phyloP scores from a whole-genome alignment of 371 early-diverging fungal species.

The Rhizopus arrhizus region DNA sequence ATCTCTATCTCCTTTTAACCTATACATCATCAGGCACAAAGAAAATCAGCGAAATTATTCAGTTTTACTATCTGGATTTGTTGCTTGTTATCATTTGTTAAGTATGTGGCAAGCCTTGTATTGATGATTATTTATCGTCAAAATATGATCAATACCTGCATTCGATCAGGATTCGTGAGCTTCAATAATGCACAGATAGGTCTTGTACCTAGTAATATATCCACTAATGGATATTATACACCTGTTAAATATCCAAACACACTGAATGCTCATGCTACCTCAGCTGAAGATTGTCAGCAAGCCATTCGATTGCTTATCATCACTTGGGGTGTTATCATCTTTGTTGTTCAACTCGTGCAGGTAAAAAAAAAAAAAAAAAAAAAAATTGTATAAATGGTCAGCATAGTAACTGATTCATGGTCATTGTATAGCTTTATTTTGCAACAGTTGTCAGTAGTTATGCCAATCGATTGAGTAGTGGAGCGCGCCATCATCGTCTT shows the following conservation, averaged over 20 bases:
- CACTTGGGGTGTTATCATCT: slow-evolving; percentile 19
- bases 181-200: slow-evolving; percentile 24
- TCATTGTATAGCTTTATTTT: slow-evolving; percentile 45
- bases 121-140: slow-evolving; percentile 21
- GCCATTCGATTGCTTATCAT: slow-evolving; percentile 19
- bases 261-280: slow-evolving; percentile 27
- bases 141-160: slow-evolving; percentile 24
- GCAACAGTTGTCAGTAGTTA: slow-evolving; percentile 51
- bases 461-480: slow-evolving; percentile 47
- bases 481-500: slow-evolving; percentile 53
- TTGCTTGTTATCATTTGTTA: slow-evolving; percentile 22
- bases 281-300: slow-evolving; percentile 7
- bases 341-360: slow-evolving; percentile 27
- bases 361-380: slow-evolving; percentile 8
- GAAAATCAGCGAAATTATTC: slow-evolving; percentile 32
- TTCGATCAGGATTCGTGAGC: slow-evolving; percentile 28
- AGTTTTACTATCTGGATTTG: slow-evolving; percentile 31
- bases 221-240: slow-evolving; percentile 15
- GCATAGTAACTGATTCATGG: background rate
- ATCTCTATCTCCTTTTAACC: background rate
- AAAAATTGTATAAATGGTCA: background rate
- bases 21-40: slow-evolving; percentile 13
- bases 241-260: slow-evolving; percentile 33
- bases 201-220: slow-evolving; percentile 7
- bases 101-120: slow-evolving; percentile 22